Percentiles rank a stretch among this genome's conserved stretches.
phyloP scores from a whole-genome alignment of 2,329 filamentous ascomycete species.

The Raffaelea albimanens region DNA sequence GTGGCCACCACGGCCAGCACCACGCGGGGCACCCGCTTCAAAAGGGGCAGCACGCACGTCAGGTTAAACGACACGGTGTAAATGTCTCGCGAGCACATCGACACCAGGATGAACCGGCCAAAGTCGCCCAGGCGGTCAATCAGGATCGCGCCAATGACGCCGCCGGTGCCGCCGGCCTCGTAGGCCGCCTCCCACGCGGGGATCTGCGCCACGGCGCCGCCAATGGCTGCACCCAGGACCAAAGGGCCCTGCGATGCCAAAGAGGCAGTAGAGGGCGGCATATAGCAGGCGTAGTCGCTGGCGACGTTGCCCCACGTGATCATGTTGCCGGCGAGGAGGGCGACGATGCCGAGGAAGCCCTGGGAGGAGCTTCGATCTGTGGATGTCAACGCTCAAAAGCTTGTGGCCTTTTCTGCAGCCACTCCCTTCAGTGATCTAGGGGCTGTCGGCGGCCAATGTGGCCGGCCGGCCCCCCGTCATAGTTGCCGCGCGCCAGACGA shows the following conservation, averaged over 20 bases:
- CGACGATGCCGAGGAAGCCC: constrained; percentile 45
- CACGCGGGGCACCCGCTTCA: constrained; percentile 28
- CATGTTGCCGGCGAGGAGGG: constrained; percentile 46
- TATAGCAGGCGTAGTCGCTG: constrained; percentile 52
- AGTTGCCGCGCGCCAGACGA: too few relatives aligned
- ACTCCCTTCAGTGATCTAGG: too few relatives aligned
- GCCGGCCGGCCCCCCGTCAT: too few relatives aligned
- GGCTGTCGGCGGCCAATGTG: too few relatives aligned
- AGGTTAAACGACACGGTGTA: constrained; percentile 56
- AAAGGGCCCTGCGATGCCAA: too few relatives aligned
- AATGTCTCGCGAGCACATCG: constrained; percentile 49
- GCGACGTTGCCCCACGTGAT: constrained; percentile 50
- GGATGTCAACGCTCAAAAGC: too few relatives aligned
- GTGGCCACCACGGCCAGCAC: constrained; percentile 29
- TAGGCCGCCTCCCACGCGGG: constrained; percentile 44
- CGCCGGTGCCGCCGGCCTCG: constrained; percentile 41
- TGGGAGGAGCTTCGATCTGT: too few relatives aligned
- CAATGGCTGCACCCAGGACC: constrained; percentile 53
- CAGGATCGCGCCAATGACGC: constrained; percentile 50
- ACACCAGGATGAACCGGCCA: constrained; percentile 53
- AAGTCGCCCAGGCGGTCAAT: constrained; percentile 43
- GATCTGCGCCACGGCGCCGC: constrained; percentile 44
- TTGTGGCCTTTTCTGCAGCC: too few relatives aligned
- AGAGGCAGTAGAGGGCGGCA: constrained; percentile 37
- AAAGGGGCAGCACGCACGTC: constrained; percentile 29